Conservation (phyloP, 108 stramenopile genomes). For the Skeletonema marinoi region DNA sequence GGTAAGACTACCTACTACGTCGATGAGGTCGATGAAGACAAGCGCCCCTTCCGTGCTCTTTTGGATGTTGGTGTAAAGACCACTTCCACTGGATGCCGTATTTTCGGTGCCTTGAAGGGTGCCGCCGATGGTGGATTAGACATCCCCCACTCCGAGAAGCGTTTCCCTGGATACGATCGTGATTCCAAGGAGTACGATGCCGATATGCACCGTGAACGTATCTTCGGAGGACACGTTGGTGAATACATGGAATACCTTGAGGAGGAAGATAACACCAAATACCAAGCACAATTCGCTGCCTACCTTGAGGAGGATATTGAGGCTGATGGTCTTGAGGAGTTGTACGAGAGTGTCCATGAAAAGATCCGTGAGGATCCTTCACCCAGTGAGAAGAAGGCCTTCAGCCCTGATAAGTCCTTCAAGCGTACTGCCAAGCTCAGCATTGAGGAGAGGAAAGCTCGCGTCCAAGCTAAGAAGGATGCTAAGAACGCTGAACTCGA, state of each 20-base stretch:
- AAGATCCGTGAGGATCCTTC: slow-evolving; percentile 97
- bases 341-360: slow-evolving; percentile 92
- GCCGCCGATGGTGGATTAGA: slow-evolving; percentile 98
- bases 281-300: slow-evolving; percentile 86
- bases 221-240: slow-evolving; percentile 96
- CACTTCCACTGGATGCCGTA: slow-evolving; percentile 95
- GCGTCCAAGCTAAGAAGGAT: slow-evolving; percentile 94
- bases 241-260: slow-evolving; percentile 98
- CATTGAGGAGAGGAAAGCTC: slow-evolving; percentile 92
- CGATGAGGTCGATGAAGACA: slow-evolving; percentile 98
- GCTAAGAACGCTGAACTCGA: slow-evolving; percentile 90
- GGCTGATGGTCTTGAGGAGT: slow-evolving; percentile 89
- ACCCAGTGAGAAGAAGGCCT: slow-evolving; percentile 82
- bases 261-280: slow-evolving; percentile 97
- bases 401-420: slow-evolving; percentile 90
- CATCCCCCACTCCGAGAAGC: slow-evolving; percentile 97
- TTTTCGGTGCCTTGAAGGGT: slow-evolving; percentile 98
- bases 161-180: slow-evolving; percentile 99
- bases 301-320: slow-evolving; percentile 83
- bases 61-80: slow-evolving; percentile 96
- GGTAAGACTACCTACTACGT: slow-evolving; percentile 97
- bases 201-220: slow-evolving; percentile 96
- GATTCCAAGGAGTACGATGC: slow-evolving; percentile 98
- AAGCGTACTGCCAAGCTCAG: slow-evolving; percentile 92
- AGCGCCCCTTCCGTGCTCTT: slow-evolving; percentile 95